A percentile compares a stretch with the other conserved stretches of the same genome.
Evolutionary conservation across 2,329 filamentous ascomycete genomes (phyloP).

Genomic region (Catunica adiposa): DNA sequence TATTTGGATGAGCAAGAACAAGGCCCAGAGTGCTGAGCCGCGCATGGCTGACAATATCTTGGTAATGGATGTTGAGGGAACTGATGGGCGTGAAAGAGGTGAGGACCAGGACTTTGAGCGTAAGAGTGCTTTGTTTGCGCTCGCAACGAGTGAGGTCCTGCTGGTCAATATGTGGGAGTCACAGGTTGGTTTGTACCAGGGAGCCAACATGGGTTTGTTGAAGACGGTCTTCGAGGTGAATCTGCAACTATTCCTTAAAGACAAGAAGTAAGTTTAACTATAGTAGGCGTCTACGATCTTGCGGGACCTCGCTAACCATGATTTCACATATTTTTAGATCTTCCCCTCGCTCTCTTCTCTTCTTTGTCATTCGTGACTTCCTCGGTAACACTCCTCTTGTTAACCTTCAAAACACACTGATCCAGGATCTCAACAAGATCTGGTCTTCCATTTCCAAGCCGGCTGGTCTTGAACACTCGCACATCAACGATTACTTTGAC

Average conservation of each 20-base stretch:
- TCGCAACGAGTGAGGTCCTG: conserved; percentile 92
- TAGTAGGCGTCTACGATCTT: conserved; percentile 20
- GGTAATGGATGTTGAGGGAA: conserved; percentile 98
- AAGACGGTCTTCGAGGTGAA: conserved; percentile 99
- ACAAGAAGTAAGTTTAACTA: conserved; percentile 51
- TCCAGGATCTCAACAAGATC: conserved; percentile 80
- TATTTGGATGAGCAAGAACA: conserved; percentile 99
- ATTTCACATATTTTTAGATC: conserved; percentile 26
- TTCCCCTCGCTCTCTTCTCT: conserved; percentile 76
- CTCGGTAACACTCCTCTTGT: conserved; percentile 77
- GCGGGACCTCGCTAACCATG: background rate
- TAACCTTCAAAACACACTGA: conserved; percentile 77
- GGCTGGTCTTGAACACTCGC: conserved; percentile 67
- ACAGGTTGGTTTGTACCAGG: conserved; percentile 93
- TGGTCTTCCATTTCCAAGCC: conserved; percentile 92
- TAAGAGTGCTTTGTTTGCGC: conserved; percentile 91
- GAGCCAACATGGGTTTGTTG: conserved; percentile 93
- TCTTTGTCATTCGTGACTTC: conserved; percentile 98
- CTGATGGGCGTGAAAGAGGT: conserved; percentile 85
- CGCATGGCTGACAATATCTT: conserved; percentile 93
- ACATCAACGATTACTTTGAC: conserved; percentile 95
- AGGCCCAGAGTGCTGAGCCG: conserved; percentile 36
- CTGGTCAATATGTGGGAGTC: conserved; percentile 99
- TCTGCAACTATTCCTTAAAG: conserved; percentile 88
- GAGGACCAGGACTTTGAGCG: conserved; percentile 98